Evolutionary conservation across 1,284 basidiomycete genomes (phyloP), one percentile per base, ranked within the genome.

Genomic region (Leccinum proliferum): DNA sequence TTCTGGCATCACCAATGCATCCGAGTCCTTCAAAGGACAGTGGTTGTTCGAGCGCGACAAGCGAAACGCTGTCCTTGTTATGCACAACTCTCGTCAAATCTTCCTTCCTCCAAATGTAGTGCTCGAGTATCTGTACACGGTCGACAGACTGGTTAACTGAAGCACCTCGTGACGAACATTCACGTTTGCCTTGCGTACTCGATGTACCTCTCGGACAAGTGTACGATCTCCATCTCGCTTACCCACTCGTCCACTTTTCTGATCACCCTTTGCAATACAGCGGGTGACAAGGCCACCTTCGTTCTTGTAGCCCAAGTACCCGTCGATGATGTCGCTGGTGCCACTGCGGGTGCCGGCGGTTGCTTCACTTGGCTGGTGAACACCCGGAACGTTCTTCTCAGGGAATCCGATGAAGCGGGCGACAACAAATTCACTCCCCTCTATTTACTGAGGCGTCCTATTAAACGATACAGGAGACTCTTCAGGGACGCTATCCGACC

Each of bases 131-230:
- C 61, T 74, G 41, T 73, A 67, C 59, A 43, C 64, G 10, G 63
- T 74, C 0, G 63, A 63, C 37, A 62, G 59, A 25, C 60, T 72
- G 29, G 61, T 62, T 7, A 57, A 66, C 39, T 41, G 41, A 72
- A 69, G 62, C 58, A 25, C 14, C 60, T 71, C 29, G 67, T 73
- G 41, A 72, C 60, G 0, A 68, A 55, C 50, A 60, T 64, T 2
- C 63, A 72, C 15, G 50, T 63, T 0, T 73, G 65, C 14, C 64
- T 67, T 9, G 71, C 71, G 1, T 72, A 66, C 41, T 66, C 63
- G 3, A 64, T 73, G 61, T 72, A 72, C 41, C 63, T 72, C n/a
- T 74, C 71, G 2, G 63, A 74, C 55, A 74, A 70, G 56, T 61
- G 70, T 73, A 55, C 10, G 61, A 0, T 56, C 8, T 1, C 7